These are phyloP conservation scores for Westerdykella aurantiaca DNA, from an alignment of 2,329 filamentous ascomycete genomes.

Conservation along the genomic window DNA sequence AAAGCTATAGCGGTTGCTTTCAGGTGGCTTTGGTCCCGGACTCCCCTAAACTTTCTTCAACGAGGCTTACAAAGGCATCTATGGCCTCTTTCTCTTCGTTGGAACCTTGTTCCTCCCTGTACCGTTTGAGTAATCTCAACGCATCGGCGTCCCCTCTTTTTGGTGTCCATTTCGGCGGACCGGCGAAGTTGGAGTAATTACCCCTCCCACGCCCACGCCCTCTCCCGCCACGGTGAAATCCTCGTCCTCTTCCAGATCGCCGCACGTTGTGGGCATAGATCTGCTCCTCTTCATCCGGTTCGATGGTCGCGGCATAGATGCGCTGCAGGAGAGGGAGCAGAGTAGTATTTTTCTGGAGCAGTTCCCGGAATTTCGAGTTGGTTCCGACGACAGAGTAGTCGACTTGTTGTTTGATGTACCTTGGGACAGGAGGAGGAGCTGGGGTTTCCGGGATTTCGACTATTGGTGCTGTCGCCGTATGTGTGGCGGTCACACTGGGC, in stretches of 20 bases:
- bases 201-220: slow-evolving; percentile 12
- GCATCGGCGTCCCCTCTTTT: slow-evolving; percentile 30
- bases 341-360: slow-evolving; percentile 22
- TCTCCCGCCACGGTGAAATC: slow-evolving; percentile 14
- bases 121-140: slow-evolving; percentile 21
- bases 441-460: slow-evolving; percentile 21
- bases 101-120: slow-evolving; percentile 22
- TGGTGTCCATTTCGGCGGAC: slow-evolving; percentile 20
- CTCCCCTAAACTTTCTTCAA: slow-evolving; percentile 21
- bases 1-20: too few species aligned
- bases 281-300: slow-evolving; percentile 26
- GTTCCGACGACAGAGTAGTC: slow-evolving; percentile 31
- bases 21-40: too few species aligned
- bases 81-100: slow-evolving; percentile 36
- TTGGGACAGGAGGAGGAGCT: slow-evolving; percentile 23
- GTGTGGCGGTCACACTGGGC: slow-evolving; percentile 2
- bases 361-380: slow-evolving; percentile 20
- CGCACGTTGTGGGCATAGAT: slow-evolving; percentile 2
- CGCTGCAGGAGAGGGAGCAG: slow-evolving; percentile 25
- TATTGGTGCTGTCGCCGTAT: slow-evolving; percentile 2
- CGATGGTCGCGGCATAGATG: slow-evolving; percentile 30
- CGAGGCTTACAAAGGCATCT: slow-evolving; percentile 35
- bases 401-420: slow-evolving; percentile 25
- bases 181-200: slow-evolving; percentile 8
- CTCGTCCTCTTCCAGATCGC: slow-evolving; percentile 1